Base-by-base conservation (phyloP, 2,329 filamentous ascomycete species). In the Colletotrichum sp. region DNA sequence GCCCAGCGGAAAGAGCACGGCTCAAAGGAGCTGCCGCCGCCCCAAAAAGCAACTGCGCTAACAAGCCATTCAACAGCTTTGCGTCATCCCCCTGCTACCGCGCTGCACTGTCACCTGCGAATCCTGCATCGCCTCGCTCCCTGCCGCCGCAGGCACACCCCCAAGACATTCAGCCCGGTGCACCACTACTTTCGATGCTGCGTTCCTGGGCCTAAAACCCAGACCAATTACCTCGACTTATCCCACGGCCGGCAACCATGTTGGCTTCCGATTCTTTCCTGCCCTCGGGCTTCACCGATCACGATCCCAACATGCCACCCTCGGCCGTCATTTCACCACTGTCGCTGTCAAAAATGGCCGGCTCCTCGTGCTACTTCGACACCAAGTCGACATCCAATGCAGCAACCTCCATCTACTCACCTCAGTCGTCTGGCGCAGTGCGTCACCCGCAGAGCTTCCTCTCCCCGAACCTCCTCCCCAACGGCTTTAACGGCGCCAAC, bases 241-340 rank as follows among this genome's bases (percentile, higher is more conserved):
- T 73, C 26, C 26, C 38, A 28, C 21, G 18, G 64, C 38, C 80
- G 77, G 88, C 88, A 86, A 82, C 83, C 76, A 87, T 83, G 77
- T 74, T 86, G 38, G 83, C 84, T 38, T 81, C 84, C 74, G 85
- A 88, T 77, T 85, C 86, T 32, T 87, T 87, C 79, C 80, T 86
- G 79, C 85, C 86, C 13, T 83, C 83, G 62, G 84, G 84, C 77
- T 82, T 81, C 67, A 79, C 82, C 75, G 85, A 86, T 64, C 81
- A 80, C 78, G 82, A 83, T 55, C 79, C 78, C 30, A 78, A 81
- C 30, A 77, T 82, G 71, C 70, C 80, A 65, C 78, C 82, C 34
- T 83, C 80, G 72, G 84, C 84, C 21, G 79, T 85, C 75, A 84
- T 86, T 8, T 87, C 85, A 36, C 85, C 86, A 43, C 78, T 87